phyloP scores from a whole-genome alignment of 2,329 filamentous ascomycete genomes.

The Akanthomyces uredinophilus region DNA sequence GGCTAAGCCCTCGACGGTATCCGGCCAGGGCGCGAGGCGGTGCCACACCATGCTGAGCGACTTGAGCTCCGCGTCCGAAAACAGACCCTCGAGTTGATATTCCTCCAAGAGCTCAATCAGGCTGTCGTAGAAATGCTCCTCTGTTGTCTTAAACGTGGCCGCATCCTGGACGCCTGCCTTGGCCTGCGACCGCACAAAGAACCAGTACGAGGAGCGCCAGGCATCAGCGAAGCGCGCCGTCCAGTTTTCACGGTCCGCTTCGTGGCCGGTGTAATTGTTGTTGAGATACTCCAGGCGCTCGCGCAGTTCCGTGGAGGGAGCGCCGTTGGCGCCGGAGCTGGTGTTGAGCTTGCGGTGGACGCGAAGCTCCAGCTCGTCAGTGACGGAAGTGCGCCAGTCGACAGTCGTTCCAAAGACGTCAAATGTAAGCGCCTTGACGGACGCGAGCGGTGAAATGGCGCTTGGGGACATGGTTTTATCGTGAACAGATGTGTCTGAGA shows the following conservation, averaged over 20 bases:
- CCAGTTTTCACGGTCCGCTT: neutral
- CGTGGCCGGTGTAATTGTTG: conserved; percentile 50
- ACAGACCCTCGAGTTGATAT: conserved; percentile 55
- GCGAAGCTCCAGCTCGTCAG: conserved; percentile 48
- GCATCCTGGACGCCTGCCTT: conserved; percentile 25
- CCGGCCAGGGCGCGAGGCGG: conserved; percentile 62
- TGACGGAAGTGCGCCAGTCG: conserved; percentile 68
- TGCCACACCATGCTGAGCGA: conserved; percentile 68
- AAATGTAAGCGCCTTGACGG: conserved; percentile 59
- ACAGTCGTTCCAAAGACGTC: conserved; percentile 79
- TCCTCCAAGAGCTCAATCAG: conserved; percentile 52
- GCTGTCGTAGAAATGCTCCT: conserved; percentile 63
- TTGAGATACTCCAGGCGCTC: conserved; percentile 46
- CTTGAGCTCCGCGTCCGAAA: conserved; percentile 56
- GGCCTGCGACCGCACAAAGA: conserved; percentile 53
- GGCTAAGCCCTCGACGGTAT: conserved; percentile 52
- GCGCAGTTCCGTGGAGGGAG: conserved; percentile 42
- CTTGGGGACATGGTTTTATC: conserved; percentile 24
- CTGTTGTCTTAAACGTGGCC: conserved; percentile 60
- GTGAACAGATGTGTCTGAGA: neutral
- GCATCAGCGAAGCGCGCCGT: conserved; percentile 53
- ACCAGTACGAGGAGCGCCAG: conserved; percentile 62
- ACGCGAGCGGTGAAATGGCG: conserved; percentile 22
- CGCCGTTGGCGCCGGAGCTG: conserved; percentile 35
- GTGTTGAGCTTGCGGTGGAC: conserved; percentile 45